A percentile compares a stretch with the other conserved stretches of the same genome.
phyloP scores from a whole-genome alignment of 768 basidiomycete genomes.

The Mycena filopes region DNA sequence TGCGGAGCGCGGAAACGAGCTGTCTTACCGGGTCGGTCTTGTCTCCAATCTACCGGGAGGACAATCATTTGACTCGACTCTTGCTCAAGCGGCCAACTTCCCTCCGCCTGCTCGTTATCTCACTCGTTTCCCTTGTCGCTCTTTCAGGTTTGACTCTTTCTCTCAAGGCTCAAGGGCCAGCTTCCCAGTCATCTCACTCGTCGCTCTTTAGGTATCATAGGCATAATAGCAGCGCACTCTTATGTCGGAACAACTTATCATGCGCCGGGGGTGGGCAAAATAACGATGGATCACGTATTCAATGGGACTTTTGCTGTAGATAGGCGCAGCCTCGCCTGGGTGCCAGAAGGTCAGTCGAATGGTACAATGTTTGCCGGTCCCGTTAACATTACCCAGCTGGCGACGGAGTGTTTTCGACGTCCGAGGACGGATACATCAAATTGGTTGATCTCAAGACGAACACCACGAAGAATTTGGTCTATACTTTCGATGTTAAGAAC shows the following conservation, averaged over 20 bases:
- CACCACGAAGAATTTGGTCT: slow-evolving; percentile 69
- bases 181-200: slow-evolving; percentile 66
- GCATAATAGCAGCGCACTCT: slow-evolving; percentile 78
- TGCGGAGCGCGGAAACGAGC: slow-evolving; percentile 38
- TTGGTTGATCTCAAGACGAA: slow-evolving; percentile 87
- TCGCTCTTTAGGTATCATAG: slow-evolving; percentile 71
- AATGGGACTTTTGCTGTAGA: slow-evolving; percentile 84
- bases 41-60: background rate
- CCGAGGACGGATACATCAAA: slow-evolving; percentile 70
- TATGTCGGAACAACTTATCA: slow-evolving; percentile 70
- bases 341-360: slow-evolving; percentile 81
- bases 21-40: slow-evolving; percentile 16
- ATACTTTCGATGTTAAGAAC: slow-evolving; percentile 67
- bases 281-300: slow-evolving; percentile 92
- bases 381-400: slow-evolving; percentile 67
- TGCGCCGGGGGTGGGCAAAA: slow-evolving; percentile 65
- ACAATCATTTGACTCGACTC: background rate
- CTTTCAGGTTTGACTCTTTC: slow-evolving; percentile 60
- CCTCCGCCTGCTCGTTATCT: slow-evolving; percentile 69
- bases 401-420: slow-evolving; percentile 89
- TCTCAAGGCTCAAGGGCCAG: slow-evolving; percentile 57
- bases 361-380: background rate
- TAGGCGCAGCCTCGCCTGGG: slow-evolving; percentile 75
- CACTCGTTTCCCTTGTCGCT: slow-evolving; percentile 66
- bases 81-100: slow-evolving; percentile 62